phyloP scores from a whole-genome alignment of 2,329 filamentous ascomycete genomes.

The Sclerotinia subarctica region DNA sequence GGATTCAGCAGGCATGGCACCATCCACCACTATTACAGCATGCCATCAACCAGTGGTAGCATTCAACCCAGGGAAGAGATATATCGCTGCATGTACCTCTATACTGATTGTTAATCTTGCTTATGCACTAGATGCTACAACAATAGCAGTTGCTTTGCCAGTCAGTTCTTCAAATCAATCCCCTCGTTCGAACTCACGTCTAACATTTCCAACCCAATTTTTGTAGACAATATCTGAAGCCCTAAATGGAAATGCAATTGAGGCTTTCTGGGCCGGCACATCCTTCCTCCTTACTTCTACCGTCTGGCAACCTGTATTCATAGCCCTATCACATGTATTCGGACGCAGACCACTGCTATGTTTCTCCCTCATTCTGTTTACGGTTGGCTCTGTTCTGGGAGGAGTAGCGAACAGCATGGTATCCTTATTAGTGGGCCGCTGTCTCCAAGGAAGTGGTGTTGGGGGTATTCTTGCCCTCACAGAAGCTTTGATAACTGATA shows the following conservation, averaged over 20 bases:
- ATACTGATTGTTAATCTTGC: slow-evolving; percentile 43
- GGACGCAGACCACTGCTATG: slow-evolving; percentile 28
- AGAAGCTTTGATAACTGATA: slow-evolving; percentile 45
- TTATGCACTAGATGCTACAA: slow-evolving; percentile 63
- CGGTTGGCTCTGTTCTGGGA: slow-evolving; percentile 34
- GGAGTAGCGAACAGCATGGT: slow-evolving; percentile 33
- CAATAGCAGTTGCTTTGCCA: slow-evolving; percentile 41
- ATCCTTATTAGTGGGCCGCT: slow-evolving; percentile 38
- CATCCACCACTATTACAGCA: not conserved
- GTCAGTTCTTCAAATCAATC: slow-evolving; percentile 23
- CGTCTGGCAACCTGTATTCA: slow-evolving; percentile 50
- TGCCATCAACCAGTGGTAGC: not conserved
- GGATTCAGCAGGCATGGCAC: not conserved
- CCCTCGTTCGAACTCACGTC: slow-evolving; percentile 23
- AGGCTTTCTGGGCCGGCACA: slow-evolving; percentile 66
- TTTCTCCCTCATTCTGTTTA: slow-evolving; percentile 27
- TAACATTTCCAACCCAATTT: slow-evolving; percentile 13
- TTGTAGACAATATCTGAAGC: slow-evolving; percentile 51
- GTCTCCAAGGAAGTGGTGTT: slow-evolving; percentile 49
- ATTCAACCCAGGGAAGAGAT: not conserved
- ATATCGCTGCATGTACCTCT: slow-evolving; percentile 6
- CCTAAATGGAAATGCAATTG: slow-evolving; percentile 49
- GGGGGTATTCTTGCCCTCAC: slow-evolving; percentile 48
- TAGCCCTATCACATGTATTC: slow-evolving; percentile 31
- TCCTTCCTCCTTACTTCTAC: slow-evolving; percentile 64